Conservation (phyloP, 352 stramenopile genomes). For the Globisporangium ultimum region DNA sequence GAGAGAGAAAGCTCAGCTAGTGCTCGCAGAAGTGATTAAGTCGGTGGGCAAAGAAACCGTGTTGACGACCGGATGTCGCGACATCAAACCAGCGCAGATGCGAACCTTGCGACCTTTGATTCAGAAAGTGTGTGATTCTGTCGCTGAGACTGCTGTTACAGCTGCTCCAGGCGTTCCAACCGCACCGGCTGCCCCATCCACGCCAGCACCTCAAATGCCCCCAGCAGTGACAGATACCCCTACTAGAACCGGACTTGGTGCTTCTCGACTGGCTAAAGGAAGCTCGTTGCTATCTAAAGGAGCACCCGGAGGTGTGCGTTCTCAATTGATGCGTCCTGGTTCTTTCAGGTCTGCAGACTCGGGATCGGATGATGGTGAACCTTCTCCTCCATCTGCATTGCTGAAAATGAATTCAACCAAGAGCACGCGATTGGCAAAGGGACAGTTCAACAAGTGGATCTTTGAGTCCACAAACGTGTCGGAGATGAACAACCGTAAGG, state of each 20-base stretch:
- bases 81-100: constrained; percentile 87
- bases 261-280: constrained; percentile 7
- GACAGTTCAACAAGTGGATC: constrained; percentile 82
- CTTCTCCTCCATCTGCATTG: constrained; percentile 19
- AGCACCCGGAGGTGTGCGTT: constrained; percentile 18
- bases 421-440: constrained; percentile 47
- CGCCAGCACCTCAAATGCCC: constrained; percentile 5
- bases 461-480: constrained; percentile 68
- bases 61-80: constrained; percentile 62
- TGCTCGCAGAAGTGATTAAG: constrained; percentile 81
- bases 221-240: constrained; percentile 11
- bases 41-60: constrained; percentile 76
- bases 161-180: constrained; percentile 9
- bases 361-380: constrained; percentile 20
- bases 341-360: constrained; percentile 23
- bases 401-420: constrained; percentile 74
- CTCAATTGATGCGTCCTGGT: constrained; percentile 27
- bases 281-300: constrained; percentile 9
- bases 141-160: constrained; percentile 24
- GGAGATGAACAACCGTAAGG: constrained; percentile 69
- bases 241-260: constrained; percentile 8
- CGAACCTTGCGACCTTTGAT: constrained; percentile 82
- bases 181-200: constrained; percentile 2
- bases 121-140: constrained; percentile 57
- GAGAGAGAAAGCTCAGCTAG: constrained; percentile 71